Percentiles rank a stretch among this genome's conserved stretches.
These are phyloP conservation scores for Codiaeum variegatum DNA, from an alignment of 441 rosid species.

Conservation along the genomic window DNA sequence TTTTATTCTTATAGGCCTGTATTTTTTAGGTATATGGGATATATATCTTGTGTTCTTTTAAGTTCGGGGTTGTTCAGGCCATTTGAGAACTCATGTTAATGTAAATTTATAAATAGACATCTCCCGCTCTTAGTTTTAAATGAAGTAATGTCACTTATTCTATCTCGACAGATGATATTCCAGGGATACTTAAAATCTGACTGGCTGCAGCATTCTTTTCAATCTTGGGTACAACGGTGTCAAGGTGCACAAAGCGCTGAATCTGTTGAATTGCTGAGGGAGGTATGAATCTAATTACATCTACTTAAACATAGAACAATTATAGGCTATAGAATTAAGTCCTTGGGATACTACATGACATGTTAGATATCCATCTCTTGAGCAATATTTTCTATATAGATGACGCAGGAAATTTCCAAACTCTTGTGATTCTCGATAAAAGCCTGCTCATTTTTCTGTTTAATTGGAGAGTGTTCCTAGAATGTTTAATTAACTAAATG, in stretches of 20 bases:
- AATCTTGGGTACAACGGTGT: slow-evolving; percentile 68
- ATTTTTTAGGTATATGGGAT: not conserved
- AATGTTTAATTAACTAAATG: not conserved
- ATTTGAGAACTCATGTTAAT: slow-evolving; percentile 1
- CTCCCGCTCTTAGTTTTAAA: not conserved
- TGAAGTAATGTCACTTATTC: slow-evolving; percentile 22
- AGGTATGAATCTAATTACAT: slow-evolving; percentile 41
- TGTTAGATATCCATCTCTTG: not conserved
- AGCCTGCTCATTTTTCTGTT: not conserved
- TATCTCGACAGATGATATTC: slow-evolving; percentile 69
- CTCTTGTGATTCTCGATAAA: not conserved
- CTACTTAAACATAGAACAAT: not conserved
- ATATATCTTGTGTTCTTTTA: not conserved
- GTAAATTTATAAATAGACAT: not conserved
- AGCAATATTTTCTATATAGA: not conserved
- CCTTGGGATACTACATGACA: not conserved
- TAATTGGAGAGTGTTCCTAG: not conserved
- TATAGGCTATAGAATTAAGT: not conserved
- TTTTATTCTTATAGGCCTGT: not conserved
- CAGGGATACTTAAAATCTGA: slow-evolving; percentile 55
- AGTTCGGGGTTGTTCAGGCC: not conserved
- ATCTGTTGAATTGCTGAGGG: slow-evolving; percentile 75
- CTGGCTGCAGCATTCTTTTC: slow-evolving; percentile 60
- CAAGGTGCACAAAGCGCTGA: slow-evolving; percentile 73
- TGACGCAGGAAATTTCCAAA: not conserved